These are phyloP conservation scores for Colletotrichum cuscutae DNA, from an alignment of 2,329 filamentous ascomycete genomes.

Conservation along the genomic window DNA sequence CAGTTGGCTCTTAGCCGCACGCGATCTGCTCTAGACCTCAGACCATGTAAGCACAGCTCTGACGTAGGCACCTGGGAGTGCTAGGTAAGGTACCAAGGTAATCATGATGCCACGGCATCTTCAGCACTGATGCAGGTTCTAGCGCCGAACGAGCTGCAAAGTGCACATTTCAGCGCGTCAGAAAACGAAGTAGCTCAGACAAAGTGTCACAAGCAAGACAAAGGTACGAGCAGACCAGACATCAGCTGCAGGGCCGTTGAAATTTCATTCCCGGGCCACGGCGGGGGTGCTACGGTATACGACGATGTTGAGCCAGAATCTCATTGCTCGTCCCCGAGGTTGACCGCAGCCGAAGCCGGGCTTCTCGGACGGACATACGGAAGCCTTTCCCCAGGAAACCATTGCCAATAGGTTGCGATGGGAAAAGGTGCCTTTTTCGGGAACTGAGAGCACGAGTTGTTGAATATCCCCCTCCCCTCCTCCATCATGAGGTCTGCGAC, in stretches of 20 bases:
- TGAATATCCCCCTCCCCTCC: constrained; percentile 2
- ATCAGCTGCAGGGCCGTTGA: constrained; percentile 7
- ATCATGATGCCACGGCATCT: constrained; percentile 5
- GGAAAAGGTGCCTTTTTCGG: not conserved
- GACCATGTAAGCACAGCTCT: not conserved
- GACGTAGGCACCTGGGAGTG: not conserved
- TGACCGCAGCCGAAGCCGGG: not conserved
- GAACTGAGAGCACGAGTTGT: constrained; percentile 1
- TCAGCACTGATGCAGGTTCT: constrained; percentile 7
- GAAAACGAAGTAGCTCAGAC: not conserved
- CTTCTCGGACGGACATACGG: not conserved
- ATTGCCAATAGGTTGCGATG: not conserved
- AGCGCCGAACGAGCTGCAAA: constrained; percentile 4
- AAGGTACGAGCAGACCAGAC: not conserved
- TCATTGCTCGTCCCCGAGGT: not conserved
- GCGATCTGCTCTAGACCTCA: not conserved
- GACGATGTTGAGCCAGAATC: not conserved
- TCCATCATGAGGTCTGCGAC: not conserved
- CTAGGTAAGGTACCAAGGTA: not conserved
- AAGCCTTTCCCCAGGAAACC: not conserved
- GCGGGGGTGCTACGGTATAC: not conserved
- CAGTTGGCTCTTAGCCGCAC: not conserved
- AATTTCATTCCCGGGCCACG: not conserved
- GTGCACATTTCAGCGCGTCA: not conserved
- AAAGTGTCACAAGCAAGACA: not conserved